Percentiles rank a stretch among this genome's conserved stretches.
phyloP scores from a whole-genome alignment of 768 basidiomycete species.

The Amanita molliuscula region DNA sequence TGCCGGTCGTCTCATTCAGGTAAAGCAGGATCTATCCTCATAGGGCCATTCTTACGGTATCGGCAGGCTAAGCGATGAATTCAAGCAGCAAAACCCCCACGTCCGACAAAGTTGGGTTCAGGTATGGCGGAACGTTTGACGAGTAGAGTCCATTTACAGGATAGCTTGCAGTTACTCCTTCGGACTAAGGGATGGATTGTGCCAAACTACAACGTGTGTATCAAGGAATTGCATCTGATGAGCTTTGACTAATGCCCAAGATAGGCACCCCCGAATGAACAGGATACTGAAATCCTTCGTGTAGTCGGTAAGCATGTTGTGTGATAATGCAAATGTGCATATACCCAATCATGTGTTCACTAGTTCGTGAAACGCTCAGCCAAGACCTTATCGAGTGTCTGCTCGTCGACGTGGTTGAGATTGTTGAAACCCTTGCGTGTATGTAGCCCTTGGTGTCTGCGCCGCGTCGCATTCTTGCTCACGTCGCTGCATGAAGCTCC shows the following conservation, averaged over 20 bases:
- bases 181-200: conserved; percentile 51
- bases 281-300: conserved; percentile 47
- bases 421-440: conserved; percentile 38
- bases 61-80: conserved; percentile 36
- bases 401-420: conserved; percentile 38
- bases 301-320: conserved; percentile 32
- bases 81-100: conserved; percentile 38
- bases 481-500: conserved; percentile 10
- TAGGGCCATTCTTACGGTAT: background rate
- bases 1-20: conserved; percentile 57
- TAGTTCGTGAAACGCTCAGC: conserved; percentile 44
- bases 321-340: background rate
- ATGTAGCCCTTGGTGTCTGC: conserved; percentile 11
- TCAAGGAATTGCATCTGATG: background rate
- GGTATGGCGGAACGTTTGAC: conserved; percentile 14
- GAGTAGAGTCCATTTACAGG: background rate
- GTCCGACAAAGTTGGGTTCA: conserved; percentile 45
- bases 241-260: background rate
- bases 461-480: background rate
- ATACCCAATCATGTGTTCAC: conserved; percentile 18
- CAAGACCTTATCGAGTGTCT: conserved; percentile 41
- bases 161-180: conserved; percentile 24
- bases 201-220: conserved; percentile 41
- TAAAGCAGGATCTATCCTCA: conserved; percentile 5
- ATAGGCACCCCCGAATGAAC: conserved; percentile 38